phyloP scores from a whole-genome alignment of 2,329 filamentous ascomycete genomes.

The Fusarium azukiicola region DNA sequence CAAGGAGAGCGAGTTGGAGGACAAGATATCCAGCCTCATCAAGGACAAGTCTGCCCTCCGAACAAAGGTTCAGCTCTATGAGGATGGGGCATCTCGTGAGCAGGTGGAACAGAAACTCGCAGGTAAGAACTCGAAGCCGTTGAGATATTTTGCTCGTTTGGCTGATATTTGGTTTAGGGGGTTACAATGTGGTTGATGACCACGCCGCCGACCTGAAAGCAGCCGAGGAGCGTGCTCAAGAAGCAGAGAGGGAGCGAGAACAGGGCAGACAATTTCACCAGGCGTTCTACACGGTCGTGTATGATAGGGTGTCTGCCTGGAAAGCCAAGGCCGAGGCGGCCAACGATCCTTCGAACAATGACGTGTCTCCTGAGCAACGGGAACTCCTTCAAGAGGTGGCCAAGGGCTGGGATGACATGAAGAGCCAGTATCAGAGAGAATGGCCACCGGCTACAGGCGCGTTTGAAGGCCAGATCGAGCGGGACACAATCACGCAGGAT shows the following conservation, averaged over 20 bases:
- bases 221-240: background rate
- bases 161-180: background rate
- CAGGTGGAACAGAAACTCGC: background rate
- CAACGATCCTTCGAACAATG: background rate
- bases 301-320: constrained; percentile 10
- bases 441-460: constrained; percentile 8
- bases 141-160: background rate
- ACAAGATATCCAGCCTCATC: background rate
- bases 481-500: background rate
- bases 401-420: constrained; percentile 2
- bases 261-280: constrained; percentile 19
- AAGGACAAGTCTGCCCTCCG: background rate
- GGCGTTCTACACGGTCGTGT: background rate
- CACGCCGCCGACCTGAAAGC: background rate
- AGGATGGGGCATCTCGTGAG: background rate
- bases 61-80: background rate
- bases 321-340: background rate
- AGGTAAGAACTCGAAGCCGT: background rate
- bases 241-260: background rate
- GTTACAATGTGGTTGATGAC: background rate
- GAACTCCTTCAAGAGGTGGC: background rate
- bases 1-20: background rate
- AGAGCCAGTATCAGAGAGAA: background rate
- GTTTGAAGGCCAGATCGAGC: background rate
- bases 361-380: background rate